These are phyloP conservation scores for Psilocybe sp. DNA, from an alignment of 768 basidiomycete genomes.

Conservation along the genomic window DNA sequence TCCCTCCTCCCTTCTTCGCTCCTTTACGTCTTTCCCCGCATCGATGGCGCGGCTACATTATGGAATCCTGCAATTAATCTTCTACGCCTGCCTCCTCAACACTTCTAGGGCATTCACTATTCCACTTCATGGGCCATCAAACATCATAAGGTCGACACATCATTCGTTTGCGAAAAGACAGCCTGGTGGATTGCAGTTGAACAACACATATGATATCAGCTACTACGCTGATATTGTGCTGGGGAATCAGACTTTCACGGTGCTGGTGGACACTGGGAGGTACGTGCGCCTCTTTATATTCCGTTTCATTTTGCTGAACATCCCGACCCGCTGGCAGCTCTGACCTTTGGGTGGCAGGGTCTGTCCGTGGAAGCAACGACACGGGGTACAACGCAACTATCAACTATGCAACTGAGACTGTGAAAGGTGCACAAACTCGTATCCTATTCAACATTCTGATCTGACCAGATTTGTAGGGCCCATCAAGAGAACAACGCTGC, in stretches of 20 bases:
- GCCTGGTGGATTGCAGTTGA: slow-evolving; percentile 1
- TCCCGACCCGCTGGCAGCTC: slow-evolving; percentile 37
- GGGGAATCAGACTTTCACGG: slow-evolving; percentile 30
- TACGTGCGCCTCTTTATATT: slow-evolving; percentile 14
- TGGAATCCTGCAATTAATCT: neutral
- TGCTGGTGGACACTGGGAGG: slow-evolving; percentile 50
- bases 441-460: neutral
- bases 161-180: neutral
- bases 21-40: too few relatives aligned
- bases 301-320: neutral
- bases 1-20: too few relatives aligned
- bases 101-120: neutral
- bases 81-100: neutral
- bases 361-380: slow-evolving; percentile 34
- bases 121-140: neutral
- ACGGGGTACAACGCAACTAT: slow-evolving; percentile 39
- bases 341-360: slow-evolving; percentile 58
- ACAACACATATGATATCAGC: slow-evolving; percentile 35
- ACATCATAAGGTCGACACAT: neutral
- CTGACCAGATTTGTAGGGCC: slow-evolving; percentile 28
- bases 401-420: slow-evolving; percentile 52
- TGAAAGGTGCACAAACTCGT: slow-evolving; percentile 37
- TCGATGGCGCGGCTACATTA: too few relatives aligned
- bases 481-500: slow-evolving; percentile 40
- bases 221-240: slow-evolving; percentile 39